Base-by-base conservation (phyloP, 2,329 filamentous ascomycete species). In the Gliomastix tumulicola region DNA sequence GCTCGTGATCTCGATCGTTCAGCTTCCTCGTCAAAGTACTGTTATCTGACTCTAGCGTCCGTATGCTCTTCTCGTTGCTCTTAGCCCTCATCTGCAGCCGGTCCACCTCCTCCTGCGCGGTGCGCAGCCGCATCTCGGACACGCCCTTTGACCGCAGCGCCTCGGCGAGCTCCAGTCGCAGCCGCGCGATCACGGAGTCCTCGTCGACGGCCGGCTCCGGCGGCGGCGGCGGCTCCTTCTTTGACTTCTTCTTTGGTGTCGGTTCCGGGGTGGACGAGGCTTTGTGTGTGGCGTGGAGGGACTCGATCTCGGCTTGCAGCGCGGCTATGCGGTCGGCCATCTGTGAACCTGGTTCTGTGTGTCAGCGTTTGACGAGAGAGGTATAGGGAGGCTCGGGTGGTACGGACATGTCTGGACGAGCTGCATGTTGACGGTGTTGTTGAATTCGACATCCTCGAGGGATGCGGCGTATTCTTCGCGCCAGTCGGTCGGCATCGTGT, bases 1-100 rank as follows among this genome's bases (percentile, higher is more conserved):
- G 62, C 66, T 97, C 92, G 49, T 94, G 86, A 43, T 94, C 87
- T 21, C 84, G 70, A 57, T 96, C 90, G 44, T 76, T 80, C 28
- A 94, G 64, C 43, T 81, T 81, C 30, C 78, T 71, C 34, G 75
- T 68, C 15, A 92, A 63, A 3, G 68, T 60, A 15, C 71, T 68
- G 22, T 77, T 74, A 49, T 88, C 80, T 18, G 68, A 63, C 16
- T 78, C 74, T 15, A 94, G 63, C 17, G 73, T 65, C 13, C 68
- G 64, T 35, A 95, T 71, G 15, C 71, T 68, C 47, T 71, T 74
- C 7, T 65, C 59, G 40, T 90, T 82, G n/a, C 67, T 62, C 31
- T 68, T 69, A 6, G 69, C 69, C 48, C 77, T 76, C 21, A 66
- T 56, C 27, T 77, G 79, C n/a, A 88, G 61, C 19, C 69, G 70